Conservation (phyloP, 2,329 filamentous ascomycete species). For the Albifimbria verrucaria region DNA sequence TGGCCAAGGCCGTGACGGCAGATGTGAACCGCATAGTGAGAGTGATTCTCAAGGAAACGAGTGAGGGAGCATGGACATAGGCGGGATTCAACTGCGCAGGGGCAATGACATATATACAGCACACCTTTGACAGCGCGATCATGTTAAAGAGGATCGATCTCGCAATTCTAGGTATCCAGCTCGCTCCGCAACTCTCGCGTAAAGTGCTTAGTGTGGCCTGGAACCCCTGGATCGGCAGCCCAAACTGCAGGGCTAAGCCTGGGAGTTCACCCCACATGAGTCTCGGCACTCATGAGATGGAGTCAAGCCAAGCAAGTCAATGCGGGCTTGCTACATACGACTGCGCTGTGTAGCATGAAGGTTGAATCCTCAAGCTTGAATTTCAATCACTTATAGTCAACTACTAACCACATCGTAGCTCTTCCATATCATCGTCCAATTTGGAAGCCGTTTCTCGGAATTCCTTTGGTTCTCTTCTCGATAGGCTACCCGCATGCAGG, state of each 20-base stretch:
- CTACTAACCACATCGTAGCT: background rate
- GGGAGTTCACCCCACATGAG: slow-evolving; percentile 1
- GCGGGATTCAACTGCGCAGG: background rate
- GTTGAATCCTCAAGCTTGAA: background rate
- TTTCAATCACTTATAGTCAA: background rate
- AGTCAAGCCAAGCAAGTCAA: background rate
- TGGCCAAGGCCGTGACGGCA: slow-evolving; percentile 1
- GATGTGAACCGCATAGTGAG: background rate
- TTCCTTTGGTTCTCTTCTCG: background rate
- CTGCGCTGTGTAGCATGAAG: background rate
- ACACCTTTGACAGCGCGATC: background rate
- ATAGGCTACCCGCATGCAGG: background rate
- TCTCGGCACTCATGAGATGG: background rate
- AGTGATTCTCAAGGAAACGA: background rate
- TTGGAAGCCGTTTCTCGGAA: background rate
- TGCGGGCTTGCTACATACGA: background rate
- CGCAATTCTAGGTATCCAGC: background rate
- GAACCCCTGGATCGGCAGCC: no score
- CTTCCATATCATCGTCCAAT: background rate
- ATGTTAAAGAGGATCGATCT: background rate
- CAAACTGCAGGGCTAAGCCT: background rate
- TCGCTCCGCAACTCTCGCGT: slow-evolving; percentile 1
- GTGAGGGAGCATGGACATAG: background rate
- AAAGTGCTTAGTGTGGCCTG: background rate
- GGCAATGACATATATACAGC: background rate